These are phyloP conservation scores for Lepidopterella palustris DNA, from an alignment of 495 filamentous ascomycete genomes.

Conservation along the genomic window DNA sequence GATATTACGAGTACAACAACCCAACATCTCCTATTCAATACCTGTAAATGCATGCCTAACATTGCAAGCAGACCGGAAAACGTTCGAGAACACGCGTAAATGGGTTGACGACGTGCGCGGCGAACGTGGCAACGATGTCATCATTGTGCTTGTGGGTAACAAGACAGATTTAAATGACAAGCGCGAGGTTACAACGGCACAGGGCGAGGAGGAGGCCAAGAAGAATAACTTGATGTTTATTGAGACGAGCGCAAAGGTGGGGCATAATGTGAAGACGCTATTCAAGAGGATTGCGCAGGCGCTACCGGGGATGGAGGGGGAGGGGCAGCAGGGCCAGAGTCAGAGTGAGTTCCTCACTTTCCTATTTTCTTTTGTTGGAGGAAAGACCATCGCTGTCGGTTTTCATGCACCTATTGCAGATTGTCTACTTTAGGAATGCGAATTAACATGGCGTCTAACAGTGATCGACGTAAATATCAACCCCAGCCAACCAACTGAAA, in stretches of 20 bases:
- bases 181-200: conserved; percentile 85
- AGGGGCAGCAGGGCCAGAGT: conserved; percentile 36
- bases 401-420: conserved; percentile 5
- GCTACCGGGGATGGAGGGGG: conserved; percentile 92
- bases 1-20: conserved; percentile 73
- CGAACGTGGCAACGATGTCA: conserved; percentile 95
- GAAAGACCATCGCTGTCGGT: not conserved
- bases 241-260: conserved; percentile 96
- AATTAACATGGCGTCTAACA: conserved; percentile 30
- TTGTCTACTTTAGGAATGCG: not conserved
- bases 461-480: conserved; percentile 96
- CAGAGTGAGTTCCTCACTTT: conserved; percentile 35
- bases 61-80: conserved; percentile 59
- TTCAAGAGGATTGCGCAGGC: conserved; percentile 97
- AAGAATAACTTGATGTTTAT: conserved; percentile 96
- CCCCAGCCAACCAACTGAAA: conserved; percentile 57
- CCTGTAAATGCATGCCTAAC: not conserved
- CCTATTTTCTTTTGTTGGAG: not conserved
- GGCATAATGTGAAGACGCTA: conserved; percentile 94
- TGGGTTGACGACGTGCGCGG: conserved; percentile 98
- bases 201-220: conserved; percentile 98
- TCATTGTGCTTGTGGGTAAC: conserved; percentile 96
- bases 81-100: conserved; percentile 95
- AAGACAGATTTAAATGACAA: conserved; percentile 98
- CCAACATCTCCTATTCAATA: not conserved